Base-by-base conservation (phyloP, 768 basidiomycete species). In the Hemileccinum impolitum region DNA sequence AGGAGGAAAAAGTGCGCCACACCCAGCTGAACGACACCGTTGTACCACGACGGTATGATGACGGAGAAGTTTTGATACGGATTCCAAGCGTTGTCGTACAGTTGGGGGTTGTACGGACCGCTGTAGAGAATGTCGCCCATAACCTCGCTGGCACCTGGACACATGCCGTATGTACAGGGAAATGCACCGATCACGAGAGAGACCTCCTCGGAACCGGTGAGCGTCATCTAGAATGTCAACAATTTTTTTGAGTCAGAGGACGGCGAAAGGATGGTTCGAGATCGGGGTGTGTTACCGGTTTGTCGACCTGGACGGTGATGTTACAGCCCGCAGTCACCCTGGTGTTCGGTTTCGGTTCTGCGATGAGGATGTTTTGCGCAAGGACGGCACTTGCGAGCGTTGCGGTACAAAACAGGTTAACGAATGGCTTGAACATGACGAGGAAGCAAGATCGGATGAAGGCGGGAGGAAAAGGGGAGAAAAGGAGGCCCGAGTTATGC, bases 351-450 rank as follows among this genome's bases (percentile, higher is more conserved):
- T 49, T 18, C 3, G 79, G 79, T 6, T 45, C 45, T 6, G 69
- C 65, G 43, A 81, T 75, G 30, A 25, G n/a, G 9, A 70, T 56
- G 18, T 55, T 47, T 51, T 82, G 78, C 1, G 73, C 77, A 21
- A 74, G 46, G 10, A 64, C 69, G 25, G 59, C 25, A 17, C 47
- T 19, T 12, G 53, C 51, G 40, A 59, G 30, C 3, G 36, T 44
- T 0, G 26, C 39, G 10, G 11, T 12, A 15, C 38, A 55, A 15
- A 59, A 5, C 15, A 62, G 35, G 13, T 32, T 46, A 0, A 12
- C 28, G 18, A 58, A 34, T 4, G 21, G 9, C 17, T 38, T 45
- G 35, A 61, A 39, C 60, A 61, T 61, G 46, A 21, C 44, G 28
- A 3, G 23, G 18, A 23, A 5, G 3, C 3, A 25, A 15, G n/a